These are phyloP conservation scores for Lolium multiflorum DNA, from an alignment of 176 grass and related monocot genomes.

Conservation along the genomic window DNA sequence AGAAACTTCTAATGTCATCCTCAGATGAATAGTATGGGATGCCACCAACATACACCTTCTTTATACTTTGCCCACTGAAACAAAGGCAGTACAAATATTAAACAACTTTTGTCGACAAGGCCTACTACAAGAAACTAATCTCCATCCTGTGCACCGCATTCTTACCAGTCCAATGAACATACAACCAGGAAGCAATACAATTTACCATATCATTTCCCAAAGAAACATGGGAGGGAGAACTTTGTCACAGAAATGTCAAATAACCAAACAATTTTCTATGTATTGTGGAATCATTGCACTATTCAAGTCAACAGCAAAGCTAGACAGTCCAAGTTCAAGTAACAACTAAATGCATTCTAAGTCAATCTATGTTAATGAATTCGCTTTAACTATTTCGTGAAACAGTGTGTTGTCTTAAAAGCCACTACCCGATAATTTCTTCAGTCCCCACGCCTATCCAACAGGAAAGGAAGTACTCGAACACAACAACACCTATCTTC, in stretches of 20 bases:
- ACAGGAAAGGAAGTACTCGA: background rate
- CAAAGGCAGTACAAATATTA: constrained; percentile 21
- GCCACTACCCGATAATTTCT: background rate
- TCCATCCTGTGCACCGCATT: background rate
- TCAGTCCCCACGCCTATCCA: background rate
- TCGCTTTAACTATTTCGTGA: constrained; percentile 1
- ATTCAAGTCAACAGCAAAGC: background rate
- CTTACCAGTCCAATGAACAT: background rate
- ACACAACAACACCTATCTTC: background rate
- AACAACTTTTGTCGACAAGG: background rate
- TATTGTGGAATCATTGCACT: background rate
- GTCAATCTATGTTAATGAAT: background rate
- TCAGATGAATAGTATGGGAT: constrained; percentile 95
- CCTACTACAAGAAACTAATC: background rate
- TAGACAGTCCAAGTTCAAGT: background rate
- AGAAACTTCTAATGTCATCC: constrained; percentile 96
- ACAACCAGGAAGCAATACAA: background rate
- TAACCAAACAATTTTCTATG: background rate
- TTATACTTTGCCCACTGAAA: constrained; percentile 71
- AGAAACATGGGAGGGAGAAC: background rate
- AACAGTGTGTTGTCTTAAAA: background rate
- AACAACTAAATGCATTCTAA: background rate
- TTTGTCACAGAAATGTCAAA: background rate
- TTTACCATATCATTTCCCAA: background rate
- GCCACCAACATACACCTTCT: constrained; percentile 96